A percentile compares a stretch with the other conserved stretches of the same genome.
These are phyloP conservation scores for Kodamaea plutei DNA, from an alignment of 1,139 yeast genomes.

Conservation along the genomic window DNA sequence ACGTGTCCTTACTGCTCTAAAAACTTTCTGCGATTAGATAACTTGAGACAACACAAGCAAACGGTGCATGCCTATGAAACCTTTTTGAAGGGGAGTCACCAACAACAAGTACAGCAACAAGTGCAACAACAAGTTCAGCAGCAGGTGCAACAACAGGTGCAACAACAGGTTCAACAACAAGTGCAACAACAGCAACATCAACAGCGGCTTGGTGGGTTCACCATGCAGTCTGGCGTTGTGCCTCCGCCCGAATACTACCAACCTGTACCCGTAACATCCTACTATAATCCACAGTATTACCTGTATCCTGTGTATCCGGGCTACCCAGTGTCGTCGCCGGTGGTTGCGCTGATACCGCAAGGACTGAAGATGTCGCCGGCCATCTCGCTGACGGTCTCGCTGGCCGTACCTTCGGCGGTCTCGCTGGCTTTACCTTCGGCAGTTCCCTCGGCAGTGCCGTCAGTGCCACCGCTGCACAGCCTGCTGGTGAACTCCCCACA, in stretches of 20 bases:
- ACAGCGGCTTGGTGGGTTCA: constrained; percentile 4
- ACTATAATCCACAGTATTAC: constrained; percentile 18
- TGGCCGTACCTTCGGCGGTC: constrained; percentile 1
- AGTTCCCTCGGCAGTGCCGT: constrained; percentile 1
- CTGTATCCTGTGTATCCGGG: constrained; percentile 6
- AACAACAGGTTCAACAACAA: constrained; percentile 5
- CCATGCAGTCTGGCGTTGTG: neutral
- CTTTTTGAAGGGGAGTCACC: constrained; percentile 7
- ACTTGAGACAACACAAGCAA: constrained; percentile 86
- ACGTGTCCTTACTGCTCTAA: constrained; percentile 80
- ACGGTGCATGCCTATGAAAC: constrained; percentile 84
- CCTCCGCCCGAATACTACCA: constrained; percentile 9
- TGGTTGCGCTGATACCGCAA: constrained; percentile 2
- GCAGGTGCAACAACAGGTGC: neutral
- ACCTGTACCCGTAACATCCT: constrained; percentile 15
- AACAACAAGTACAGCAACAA: constrained; percentile 1
- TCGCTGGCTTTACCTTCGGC: constrained; percentile 1
- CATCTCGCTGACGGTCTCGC: constrained; percentile 5
- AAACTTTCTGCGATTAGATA: constrained; percentile 80
- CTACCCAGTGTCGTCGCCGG: constrained; percentile 1
- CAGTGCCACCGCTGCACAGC: constrained; percentile 1
- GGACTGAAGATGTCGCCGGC: constrained; percentile 3
- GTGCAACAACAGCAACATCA: constrained; percentile 7
- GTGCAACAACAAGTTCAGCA: neutral
- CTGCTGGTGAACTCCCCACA: constrained; percentile 2